Conservation (phyloP, 768 basidiomycete genomes). For the Hygrophorus russula region DNA sequence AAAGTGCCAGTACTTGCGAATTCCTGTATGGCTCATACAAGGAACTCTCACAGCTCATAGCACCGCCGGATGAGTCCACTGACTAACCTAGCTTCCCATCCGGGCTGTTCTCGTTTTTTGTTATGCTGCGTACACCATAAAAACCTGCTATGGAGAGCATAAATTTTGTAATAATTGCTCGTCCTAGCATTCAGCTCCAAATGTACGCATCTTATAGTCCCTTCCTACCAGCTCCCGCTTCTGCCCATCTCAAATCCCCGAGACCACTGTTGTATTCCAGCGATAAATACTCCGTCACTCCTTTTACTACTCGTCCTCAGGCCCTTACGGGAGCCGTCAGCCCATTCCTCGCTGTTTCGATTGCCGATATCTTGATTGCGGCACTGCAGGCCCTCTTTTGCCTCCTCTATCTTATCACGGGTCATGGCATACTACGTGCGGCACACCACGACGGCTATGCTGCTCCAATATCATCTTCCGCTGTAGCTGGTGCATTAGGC, state of each 20-base stretch:
- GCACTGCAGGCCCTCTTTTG: conserved; percentile 1
- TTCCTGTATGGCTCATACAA: no score
- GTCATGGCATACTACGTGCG: conserved; percentile 2
- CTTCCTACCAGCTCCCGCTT: conserved; percentile 10
- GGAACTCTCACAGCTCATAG: no score
- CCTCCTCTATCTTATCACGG: conserved; percentile 3
- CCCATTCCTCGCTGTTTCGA: background rate
- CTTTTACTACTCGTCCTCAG: background rate
- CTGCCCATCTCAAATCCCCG: background rate
- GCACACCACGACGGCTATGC: background rate
- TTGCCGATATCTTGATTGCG: conserved; percentile 3
- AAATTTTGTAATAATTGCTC: no score
- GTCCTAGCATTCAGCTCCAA: background rate
- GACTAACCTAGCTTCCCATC: no score
- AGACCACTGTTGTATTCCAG: background rate
- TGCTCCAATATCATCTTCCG: conserved; percentile 2
- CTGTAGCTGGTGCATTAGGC: background rate
- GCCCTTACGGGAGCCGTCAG: background rate
- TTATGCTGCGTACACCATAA: no score
- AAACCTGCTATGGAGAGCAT: no score
- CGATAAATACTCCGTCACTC: background rate
- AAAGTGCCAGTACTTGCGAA: no score
- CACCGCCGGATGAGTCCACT: no score
- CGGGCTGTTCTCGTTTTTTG: no score
- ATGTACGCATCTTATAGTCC: conserved; percentile 24